Evolutionary conservation across 1,284 basidiomycete genomes (phyloP).

Genomic region (Boletus mariae): DNA sequence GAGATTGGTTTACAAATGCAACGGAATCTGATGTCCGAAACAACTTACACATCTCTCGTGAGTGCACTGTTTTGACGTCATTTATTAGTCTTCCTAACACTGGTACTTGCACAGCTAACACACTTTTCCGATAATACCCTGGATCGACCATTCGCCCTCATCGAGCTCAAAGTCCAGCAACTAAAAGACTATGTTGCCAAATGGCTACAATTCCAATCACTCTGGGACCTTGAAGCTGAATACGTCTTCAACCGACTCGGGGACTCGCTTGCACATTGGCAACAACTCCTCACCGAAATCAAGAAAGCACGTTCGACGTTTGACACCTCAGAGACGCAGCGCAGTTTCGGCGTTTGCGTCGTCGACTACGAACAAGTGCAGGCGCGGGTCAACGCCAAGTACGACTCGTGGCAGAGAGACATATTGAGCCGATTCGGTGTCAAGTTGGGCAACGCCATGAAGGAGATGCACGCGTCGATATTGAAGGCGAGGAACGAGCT

Average conservation of each 20-base stretch:
- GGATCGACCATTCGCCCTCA: slow-evolving; percentile 78
- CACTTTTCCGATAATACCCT: slow-evolving; percentile 74
- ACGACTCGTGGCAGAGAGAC: slow-evolving; percentile 96
- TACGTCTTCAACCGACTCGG: slow-evolving; percentile 93
- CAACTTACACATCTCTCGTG: slow-evolving; percentile 81
- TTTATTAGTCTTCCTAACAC: neutral
- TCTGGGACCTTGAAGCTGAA: slow-evolving; percentile 98
- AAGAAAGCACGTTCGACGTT: slow-evolving; percentile 95
- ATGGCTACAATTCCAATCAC: slow-evolving; percentile 98
- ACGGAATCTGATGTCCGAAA: slow-evolving; percentile 56
- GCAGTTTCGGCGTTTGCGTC: slow-evolving; percentile 88
- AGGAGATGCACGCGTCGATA: slow-evolving; percentile 92
- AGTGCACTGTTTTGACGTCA: slow-evolving; percentile 25
- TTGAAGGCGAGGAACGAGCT: slow-evolving; percentile 91
- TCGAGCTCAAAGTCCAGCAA: slow-evolving; percentile 86
- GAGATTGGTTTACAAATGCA: slow-evolving; percentile 93
- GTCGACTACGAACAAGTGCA: slow-evolving; percentile 99
- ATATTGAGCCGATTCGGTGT: slow-evolving; percentile 89
- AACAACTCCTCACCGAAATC: slow-evolving; percentile 92
- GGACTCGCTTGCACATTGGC: slow-evolving; percentile 91
- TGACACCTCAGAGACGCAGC: slow-evolving; percentile 92
- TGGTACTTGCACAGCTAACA: slow-evolving; percentile 55
- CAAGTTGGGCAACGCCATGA: slow-evolving; percentile 92
- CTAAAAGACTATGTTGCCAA: slow-evolving; percentile 90
- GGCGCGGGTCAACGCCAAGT: slow-evolving; percentile 95